Conservation (phyloP, 345 rosid species). For the Leavenworthia alabamica region DNA sequence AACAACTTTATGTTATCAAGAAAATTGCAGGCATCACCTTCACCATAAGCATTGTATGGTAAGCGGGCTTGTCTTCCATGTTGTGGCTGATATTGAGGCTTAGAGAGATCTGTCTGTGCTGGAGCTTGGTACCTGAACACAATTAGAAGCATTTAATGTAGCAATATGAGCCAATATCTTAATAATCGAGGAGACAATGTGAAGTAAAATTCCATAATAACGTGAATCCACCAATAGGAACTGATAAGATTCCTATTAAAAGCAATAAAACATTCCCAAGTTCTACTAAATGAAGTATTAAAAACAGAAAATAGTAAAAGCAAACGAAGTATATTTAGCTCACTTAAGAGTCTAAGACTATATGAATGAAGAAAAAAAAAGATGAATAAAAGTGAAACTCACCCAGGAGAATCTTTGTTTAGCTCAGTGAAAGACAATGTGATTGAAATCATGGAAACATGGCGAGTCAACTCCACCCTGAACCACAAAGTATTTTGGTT, state of each 20-base stretch:
- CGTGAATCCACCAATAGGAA: not conserved
- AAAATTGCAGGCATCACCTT: slow-evolving; percentile 44
- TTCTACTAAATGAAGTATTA: no score
- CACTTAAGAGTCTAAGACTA: no score
- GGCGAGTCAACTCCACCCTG: slow-evolving; percentile 95
- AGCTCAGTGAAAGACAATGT: slow-evolving; percentile 72
- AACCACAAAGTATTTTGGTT: slow-evolving; percentile 28
- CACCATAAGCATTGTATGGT: slow-evolving; percentile 48
- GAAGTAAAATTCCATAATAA: not conserved
- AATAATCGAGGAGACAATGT: not conserved
- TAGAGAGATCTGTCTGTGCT: slow-evolving; percentile 40
- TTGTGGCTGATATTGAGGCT: slow-evolving; percentile 53
- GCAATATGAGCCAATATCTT: not conserved
- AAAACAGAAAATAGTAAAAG: not conserved
- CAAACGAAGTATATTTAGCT: not conserved
- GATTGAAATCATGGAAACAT: slow-evolving; percentile 89
- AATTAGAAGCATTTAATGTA: not conserved
- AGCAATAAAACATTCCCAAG: no score
- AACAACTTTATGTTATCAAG: not conserved
- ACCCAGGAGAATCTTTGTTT: slow-evolving; percentile 72
- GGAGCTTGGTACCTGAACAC: slow-evolving; percentile 82
- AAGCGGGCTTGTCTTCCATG: slow-evolving; percentile 43
- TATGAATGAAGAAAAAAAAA: not conserved
- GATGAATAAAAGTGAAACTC: slow-evolving; percentile 23
- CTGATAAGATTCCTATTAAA: not conserved